A percentile compares a stretch with the other conserved stretches of the same genome.
Evolutionary conservation across 768 basidiomycete species (phyloP).

Genomic region (Steccherinum ochraceum): DNA sequence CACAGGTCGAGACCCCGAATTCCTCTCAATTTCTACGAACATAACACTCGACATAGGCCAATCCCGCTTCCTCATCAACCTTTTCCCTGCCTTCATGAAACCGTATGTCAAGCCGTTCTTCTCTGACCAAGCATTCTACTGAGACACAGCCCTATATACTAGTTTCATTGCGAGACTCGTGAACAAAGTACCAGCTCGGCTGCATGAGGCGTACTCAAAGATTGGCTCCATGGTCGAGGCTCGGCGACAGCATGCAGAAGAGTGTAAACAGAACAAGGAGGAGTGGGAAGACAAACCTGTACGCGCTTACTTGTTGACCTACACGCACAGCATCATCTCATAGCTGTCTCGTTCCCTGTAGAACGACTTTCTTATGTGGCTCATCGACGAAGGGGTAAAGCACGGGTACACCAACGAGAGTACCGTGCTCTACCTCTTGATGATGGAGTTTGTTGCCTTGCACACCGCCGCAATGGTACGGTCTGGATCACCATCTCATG

Average conservation of each 20-base stretch:
- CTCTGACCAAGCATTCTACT: background rate
- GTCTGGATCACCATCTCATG: background rate
- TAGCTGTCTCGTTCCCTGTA: conserved; percentile 8
- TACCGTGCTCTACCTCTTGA: conserved; percentile 17
- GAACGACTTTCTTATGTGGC: conserved; percentile 36
- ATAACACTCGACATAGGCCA: background rate
- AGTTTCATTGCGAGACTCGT: conserved; percentile 17
- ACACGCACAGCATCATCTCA: background rate
- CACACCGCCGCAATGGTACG: conserved; percentile 37
- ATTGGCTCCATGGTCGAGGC: conserved; percentile 29
- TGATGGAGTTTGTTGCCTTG: conserved; percentile 34
- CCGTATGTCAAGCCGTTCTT: background rate
- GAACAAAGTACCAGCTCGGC: conserved; percentile 12
- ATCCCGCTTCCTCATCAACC: conserved; percentile 3
- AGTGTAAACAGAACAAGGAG: conserved; percentile 23
- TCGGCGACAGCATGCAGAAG: conserved; percentile 20
- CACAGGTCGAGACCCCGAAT: conserved; percentile 6
- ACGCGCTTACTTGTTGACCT: background rate
- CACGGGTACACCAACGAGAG: background rate
- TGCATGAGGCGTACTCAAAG: conserved; percentile 12
- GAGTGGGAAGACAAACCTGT: conserved; percentile 33
- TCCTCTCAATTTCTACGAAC: background rate
- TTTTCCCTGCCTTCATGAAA: conserved; percentile 1
- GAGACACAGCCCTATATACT: background rate
- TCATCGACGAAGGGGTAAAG: conserved; percentile 27